Base-by-base conservation (phyloP, 2,329 filamentous ascomycete genomes). In the Trichophyton benhamiae region DNA sequence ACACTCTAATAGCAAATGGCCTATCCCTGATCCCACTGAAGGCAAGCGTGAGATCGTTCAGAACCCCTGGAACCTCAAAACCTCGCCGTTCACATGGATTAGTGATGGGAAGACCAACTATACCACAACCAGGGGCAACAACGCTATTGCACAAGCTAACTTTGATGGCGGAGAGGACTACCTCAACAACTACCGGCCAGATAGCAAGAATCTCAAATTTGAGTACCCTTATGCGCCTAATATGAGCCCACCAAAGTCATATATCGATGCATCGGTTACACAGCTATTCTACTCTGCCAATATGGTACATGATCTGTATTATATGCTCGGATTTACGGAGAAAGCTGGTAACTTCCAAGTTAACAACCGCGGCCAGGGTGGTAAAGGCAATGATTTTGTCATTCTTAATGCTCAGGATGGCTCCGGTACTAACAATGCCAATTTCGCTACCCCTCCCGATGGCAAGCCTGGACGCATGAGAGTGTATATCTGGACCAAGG, bases 381-480 rank as follows among this genome's bases (percentile, higher is more conserved):
- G 63, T 41, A 52, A 42, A 33, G 63, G 60, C n/a, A 44, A 42
- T 41, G 63, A 64, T 59, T 64, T 48, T 57, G 60, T 61, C 6
- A 64, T 64, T 48, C 36, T 61, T 36, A 62, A 64, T 41, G 52
- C 63, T 8, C 63, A 64, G 30, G 63, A 64, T 44, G 63, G 63
- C 33, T 64, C 63, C 36, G 63, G 63, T 13, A 57, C 38, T 6
- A 64, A 64, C 59, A 64, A 64, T 38, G 63, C 63, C 46, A 64
- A 64, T 57, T 64, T 64, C 9, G 60, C 60, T 58, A 64, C 63
- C 49, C 63, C 63, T 11, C 63, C 63, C 22, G 63, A 64, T 59
- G 63, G 63, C 36, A 42, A 59, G 36, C 60, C 60, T 17, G 63
- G 63, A 22, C 63, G 63, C 55, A 64, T 64, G 63, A 58, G 63